A percentile compares a stretch with the other conserved stretches of the same genome.
These are phyloP conservation scores for Arthrinium phaeospermum DNA, from an alignment of 2,329 filamentous ascomycete genomes.

Conservation along the genomic window DNA sequence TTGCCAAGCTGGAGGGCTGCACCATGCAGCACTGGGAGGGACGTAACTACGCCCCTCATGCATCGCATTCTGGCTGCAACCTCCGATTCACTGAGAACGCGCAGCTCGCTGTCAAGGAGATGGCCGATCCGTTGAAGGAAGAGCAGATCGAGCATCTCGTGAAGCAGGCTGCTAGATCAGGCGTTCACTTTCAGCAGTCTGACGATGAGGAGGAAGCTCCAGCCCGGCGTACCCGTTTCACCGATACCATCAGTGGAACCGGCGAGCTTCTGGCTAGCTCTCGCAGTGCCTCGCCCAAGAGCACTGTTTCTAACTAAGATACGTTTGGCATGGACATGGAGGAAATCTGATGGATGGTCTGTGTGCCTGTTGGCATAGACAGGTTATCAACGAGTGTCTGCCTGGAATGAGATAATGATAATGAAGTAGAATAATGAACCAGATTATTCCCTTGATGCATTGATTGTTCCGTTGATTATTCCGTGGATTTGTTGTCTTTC, in stretches of 20 bases:
- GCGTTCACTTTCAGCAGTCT: background rate
- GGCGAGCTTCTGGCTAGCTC: background rate
- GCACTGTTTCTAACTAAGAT: background rate
- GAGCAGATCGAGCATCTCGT: background rate
- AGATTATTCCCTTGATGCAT: too few species aligned
- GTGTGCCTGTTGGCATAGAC: too few species aligned
- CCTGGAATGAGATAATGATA: too few species aligned
- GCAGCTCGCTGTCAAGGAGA: background rate
- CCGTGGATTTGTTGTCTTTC: too few species aligned
- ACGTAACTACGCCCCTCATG: slow-evolving; percentile 28
- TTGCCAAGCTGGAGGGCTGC: slow-evolving; percentile 26
- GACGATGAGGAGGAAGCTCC: background rate
- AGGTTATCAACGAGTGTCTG: too few species aligned
- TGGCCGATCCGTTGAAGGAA: background rate
- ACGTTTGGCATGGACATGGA: too few species aligned
- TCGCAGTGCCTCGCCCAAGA: background rate
- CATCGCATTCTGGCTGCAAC: background rate
- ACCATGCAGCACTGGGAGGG: slow-evolving; percentile 30
- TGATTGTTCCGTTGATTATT: too few species aligned
- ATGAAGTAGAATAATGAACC: too few species aligned
- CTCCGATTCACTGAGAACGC: background rate
- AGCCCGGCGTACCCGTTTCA: background rate
- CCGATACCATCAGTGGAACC: background rate
- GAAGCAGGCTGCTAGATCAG: background rate
- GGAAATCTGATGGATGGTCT: too few species aligned